These are phyloP conservation scores for Trichoderma sp. DNA, from an alignment of 2,329 filamentous ascomycete species.

Conservation along the genomic window DNA sequence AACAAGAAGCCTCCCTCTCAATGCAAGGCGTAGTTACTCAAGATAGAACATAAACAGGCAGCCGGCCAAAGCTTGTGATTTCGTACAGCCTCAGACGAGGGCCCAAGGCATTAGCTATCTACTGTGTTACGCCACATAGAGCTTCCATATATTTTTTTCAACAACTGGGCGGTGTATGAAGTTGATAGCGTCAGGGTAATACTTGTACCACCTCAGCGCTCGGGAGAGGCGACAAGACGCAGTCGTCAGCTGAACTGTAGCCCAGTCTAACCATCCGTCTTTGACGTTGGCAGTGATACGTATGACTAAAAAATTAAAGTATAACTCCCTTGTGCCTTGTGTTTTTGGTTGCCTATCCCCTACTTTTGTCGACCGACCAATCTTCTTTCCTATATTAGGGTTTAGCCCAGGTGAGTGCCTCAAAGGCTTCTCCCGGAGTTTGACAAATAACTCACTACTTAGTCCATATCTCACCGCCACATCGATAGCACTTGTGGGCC, in stretches of 20 bases:
- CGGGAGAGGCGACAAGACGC: background rate
- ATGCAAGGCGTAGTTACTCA: background rate
- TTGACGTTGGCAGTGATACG: slow-evolving; percentile 5
- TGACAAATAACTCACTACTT: background rate
- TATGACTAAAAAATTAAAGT: background rate
- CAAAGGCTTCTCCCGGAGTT: background rate
- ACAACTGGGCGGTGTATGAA: background rate
- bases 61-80: background rate
- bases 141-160: background rate
- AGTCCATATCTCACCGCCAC: background rate
- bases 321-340: background rate
- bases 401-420: background rate
- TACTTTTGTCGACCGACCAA: background rate
- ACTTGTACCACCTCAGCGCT: background rate
- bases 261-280: background rate
- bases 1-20: background rate
- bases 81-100: background rate
- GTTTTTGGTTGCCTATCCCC: background rate
- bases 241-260: background rate
- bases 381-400: background rate
- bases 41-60: background rate
- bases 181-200: background rate
- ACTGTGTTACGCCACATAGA: background rate
- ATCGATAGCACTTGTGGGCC: background rate
- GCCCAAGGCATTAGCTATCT: background rate